A percentile compares a stretch with the other conserved stretches of the same genome.
phyloP scores from a whole-genome alignment of 2,329 filamentous ascomycete species.

The Pseudogymnoascus sp. region DNA sequence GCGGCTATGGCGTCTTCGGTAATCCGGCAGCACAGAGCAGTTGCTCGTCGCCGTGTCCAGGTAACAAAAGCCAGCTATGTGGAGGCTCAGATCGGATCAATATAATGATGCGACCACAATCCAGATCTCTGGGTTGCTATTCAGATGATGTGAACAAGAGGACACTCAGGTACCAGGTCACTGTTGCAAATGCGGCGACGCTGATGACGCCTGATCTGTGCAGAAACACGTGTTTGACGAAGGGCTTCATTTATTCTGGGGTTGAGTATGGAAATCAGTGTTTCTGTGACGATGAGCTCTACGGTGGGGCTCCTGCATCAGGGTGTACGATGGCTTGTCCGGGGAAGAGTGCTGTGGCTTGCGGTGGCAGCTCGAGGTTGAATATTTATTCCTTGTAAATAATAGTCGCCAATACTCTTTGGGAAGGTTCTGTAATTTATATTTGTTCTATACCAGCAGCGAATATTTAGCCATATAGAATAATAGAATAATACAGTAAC shows the following conservation, averaged over 20 bases:
- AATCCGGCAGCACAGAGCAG: not conserved
- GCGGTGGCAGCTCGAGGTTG: not conserved
- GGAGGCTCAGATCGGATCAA: conserved; percentile 1
- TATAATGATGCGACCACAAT: not conserved
- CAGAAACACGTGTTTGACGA: not conserved
- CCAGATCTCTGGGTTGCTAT: not conserved
- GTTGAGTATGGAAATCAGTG: not conserved
- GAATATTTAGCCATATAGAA: not conserved
- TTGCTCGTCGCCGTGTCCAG: not conserved
- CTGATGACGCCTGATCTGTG: conserved; percentile 10
- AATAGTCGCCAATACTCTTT: not conserved
- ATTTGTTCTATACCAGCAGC: not conserved
- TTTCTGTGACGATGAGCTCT: conserved; percentile 3
- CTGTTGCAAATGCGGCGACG: not conserved
- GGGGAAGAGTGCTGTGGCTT: not conserved
- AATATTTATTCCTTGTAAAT: conserved; percentile 5
- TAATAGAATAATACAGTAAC: not conserved
- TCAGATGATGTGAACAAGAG: not conserved
- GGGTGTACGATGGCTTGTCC: conserved; percentile 1
- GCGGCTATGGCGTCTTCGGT: not conserved
- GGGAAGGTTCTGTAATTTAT: not conserved
- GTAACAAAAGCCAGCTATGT: not conserved
- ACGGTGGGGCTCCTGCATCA: not conserved
- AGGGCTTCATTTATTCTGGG: conserved; percentile 1
- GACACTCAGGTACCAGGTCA: not conserved